Evolutionary conservation across 495 filamentous ascomycete species (phyloP).

Genomic region (Oidiodendron maius): DNA sequence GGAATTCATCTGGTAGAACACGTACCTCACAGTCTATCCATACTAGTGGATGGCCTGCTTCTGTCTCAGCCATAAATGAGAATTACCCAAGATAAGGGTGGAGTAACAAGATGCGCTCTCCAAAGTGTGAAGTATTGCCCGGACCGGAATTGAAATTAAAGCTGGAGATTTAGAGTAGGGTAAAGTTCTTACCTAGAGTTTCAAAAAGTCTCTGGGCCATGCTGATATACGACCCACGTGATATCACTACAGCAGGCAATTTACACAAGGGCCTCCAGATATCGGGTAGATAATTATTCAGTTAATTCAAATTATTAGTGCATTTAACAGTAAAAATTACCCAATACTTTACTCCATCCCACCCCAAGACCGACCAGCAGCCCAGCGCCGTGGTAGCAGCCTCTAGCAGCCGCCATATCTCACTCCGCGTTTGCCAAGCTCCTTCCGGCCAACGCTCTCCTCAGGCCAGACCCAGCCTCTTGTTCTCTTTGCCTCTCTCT

Average conservation of each 20-base stretch:
- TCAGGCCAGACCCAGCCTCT: constrained; percentile 83
- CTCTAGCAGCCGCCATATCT: constrained; percentile 30
- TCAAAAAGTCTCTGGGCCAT: too few species aligned
- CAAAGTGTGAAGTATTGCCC: too few species aligned
- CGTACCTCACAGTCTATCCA: constrained; percentile 87
- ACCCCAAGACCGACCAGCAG: constrained; percentile 14
- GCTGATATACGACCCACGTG: too few species aligned
- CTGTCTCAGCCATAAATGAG: constrained; percentile 1
- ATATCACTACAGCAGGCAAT: too few species aligned
- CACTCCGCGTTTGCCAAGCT: constrained; percentile 51
- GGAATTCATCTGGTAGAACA: too few species aligned
- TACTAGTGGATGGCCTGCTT: constrained; percentile 48
- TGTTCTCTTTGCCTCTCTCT: constrained; percentile 72
- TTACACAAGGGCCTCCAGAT: too few species aligned
- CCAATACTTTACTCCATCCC: constrained; percentile 1
- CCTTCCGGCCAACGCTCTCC: constrained; percentile 52
- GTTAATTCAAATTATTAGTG: constrained; percentile 1
- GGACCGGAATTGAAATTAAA: too few species aligned
- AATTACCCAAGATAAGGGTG: too few species aligned
- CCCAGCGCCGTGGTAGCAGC: neutral
- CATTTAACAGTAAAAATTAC: constrained; percentile 4
- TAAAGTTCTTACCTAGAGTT: too few species aligned
- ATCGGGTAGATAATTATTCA: too few species aligned
- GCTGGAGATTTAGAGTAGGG: too few species aligned
- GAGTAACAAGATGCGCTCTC: too few species aligned